Evolutionary conservation across 2,329 filamentous ascomycete genomes (phyloP).

Genomic region (Coniochaeta sp.): DNA sequence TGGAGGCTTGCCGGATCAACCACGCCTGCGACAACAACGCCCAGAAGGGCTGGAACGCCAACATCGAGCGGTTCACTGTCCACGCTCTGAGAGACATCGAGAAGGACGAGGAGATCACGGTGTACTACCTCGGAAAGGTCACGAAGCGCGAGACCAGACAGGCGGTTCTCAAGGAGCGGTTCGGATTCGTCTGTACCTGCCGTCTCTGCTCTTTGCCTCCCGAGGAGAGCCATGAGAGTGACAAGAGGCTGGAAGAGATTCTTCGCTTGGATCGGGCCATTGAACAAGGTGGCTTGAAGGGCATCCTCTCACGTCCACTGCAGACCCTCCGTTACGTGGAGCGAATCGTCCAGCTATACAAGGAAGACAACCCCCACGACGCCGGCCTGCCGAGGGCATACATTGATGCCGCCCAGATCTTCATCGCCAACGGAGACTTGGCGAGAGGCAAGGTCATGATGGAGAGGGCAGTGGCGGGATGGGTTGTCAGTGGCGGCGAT

Average conservation of each 20-base stretch:
- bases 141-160: not conserved
- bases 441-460: not conserved
- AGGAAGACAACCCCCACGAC: not conserved
- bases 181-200: conserved; percentile 2
- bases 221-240: not conserved
- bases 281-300: not conserved
- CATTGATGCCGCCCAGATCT: not conserved
- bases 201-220: conserved; percentile 1
- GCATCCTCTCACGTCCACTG: not conserved
- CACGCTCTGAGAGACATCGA: conserved; percentile 5
- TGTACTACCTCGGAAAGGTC: conserved; percentile 3
- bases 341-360: not conserved
- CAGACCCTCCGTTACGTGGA: not conserved
- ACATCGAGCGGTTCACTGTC: not conserved
- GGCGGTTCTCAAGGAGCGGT: not conserved
- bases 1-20: not conserved
- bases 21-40: conserved; percentile 5
- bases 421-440: not conserved
- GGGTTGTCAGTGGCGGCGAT: not conserved
- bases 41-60: conserved; percentile 4
- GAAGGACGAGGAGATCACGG: conserved; percentile 5
- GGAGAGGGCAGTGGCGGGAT: not conserved
- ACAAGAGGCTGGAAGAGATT: conserved; percentile 1
- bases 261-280: not conserved
- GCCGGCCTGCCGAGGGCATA: not conserved